Conservation (phyloP, 768 basidiomycete genomes). For the Austroboletus eburneus region DNA sequence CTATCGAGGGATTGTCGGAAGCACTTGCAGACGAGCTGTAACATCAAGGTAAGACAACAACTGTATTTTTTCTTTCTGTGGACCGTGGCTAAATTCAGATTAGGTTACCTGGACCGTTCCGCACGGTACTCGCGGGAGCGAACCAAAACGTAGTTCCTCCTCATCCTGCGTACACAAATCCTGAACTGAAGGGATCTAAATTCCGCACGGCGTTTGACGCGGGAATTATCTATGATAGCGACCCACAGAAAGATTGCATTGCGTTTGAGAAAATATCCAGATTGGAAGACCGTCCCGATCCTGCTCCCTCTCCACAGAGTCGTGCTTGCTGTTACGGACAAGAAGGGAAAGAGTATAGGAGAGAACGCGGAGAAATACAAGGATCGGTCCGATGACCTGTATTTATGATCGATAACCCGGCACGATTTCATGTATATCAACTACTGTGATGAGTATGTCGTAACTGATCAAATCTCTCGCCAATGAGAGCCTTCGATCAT, state of each 20-base stretch:
- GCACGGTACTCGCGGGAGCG: slow-evolving; percentile 1
- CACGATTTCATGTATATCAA: background rate
- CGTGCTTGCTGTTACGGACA: background rate
- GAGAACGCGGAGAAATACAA: slow-evolving; percentile 18
- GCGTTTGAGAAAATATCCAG: slow-evolving; percentile 17
- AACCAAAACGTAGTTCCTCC: background rate
- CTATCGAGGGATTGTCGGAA: slow-evolving; percentile 30
- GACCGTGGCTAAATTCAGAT: background rate
- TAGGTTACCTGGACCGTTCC: slow-evolving; percentile 14
- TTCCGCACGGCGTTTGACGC: background rate
- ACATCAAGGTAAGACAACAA: slow-evolving; percentile 13
- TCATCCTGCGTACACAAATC: slow-evolving; percentile 5
- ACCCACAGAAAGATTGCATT: slow-evolving; percentile 19
- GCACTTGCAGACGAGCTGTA: slow-evolving; percentile 16
- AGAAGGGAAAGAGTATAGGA: slow-evolving; percentile 13
- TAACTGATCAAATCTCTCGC: too few relatives aligned
- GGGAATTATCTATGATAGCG: slow-evolving; percentile 5
- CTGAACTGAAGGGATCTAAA: slow-evolving; percentile 3
- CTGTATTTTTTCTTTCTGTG: background rate
- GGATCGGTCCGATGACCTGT: slow-evolving; percentile 22
- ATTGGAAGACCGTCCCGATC: slow-evolving; percentile 20
- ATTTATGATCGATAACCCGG: background rate
- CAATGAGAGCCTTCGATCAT: too few relatives aligned
- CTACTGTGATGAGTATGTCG: too few relatives aligned
- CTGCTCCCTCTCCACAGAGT: slow-evolving; percentile 17